Base-by-base conservation (phyloP, 2,329 filamentous ascomycete species). In the Aspergillus felis region DNA sequence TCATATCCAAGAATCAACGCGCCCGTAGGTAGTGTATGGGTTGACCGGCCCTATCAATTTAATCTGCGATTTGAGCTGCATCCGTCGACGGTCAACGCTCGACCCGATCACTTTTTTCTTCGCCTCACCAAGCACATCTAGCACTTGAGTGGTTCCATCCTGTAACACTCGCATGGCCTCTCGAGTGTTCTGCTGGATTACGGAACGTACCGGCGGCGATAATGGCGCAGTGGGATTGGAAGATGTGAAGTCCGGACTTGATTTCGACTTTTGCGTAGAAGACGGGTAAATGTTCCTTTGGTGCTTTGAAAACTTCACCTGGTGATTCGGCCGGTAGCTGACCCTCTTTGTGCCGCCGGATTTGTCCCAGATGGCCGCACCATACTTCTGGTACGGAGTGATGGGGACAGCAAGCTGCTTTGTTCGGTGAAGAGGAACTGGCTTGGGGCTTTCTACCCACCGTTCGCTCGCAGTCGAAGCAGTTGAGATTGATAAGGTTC, bases 21-120 rank as follows among this genome's bases (percentile, higher is more conserved):
- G 60, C 17, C 47, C 55, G 24, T 64, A 67, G 9, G 64, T 62
- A 35, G 59, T 64, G 53, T 70, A 66, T 3, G 70, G 66, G 42
- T 74, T 71, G 6, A 72, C 67, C 12, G 74, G 73, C 4, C 75
- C 74, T 32, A 78, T 65, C 25, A 78, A 28, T 49, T 69, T 72
- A 50, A 78, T 78, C 51, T 74, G 71, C 22, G 73, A 67, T 63
- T 78, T 78, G 54, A 78, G 54, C 51, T 69, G 66, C 53, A 68
- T 69, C 35, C 72, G 67, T 25, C 73, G 64, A 29, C 71, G 72
- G 53, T 77, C 71, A 14, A 72, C 69, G 25, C 70, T 67, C 12
- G 68, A 64, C 44, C 68, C 66, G 14, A 61, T 66, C 47, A 76
- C 66, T 59, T 66, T 75, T 58, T 68, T 70, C 58, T 68, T 70